phyloP scores from a whole-genome alignment of 768 basidiomycete genomes.

The Boletus subcaerulescens region DNA sequence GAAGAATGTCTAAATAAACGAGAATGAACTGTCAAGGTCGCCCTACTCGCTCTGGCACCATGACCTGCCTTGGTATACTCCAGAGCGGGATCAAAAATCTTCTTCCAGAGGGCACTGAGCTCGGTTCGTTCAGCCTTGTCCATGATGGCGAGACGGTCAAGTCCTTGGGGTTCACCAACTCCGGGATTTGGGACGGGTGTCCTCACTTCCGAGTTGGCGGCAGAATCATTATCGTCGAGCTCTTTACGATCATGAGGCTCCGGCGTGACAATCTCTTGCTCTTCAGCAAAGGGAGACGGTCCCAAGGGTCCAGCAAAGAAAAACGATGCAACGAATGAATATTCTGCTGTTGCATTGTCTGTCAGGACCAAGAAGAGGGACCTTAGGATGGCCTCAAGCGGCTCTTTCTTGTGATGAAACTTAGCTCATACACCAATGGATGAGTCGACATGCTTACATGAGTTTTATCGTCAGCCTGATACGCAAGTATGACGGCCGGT shows the following conservation, averaged over 20 bases:
- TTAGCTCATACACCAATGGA: slow-evolving; percentile 10
- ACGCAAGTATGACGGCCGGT: slow-evolving; percentile 75
- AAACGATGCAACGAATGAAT: slow-evolving; percentile 82
- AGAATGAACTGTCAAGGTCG: neutral
- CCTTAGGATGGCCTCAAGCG: slow-evolving; percentile 79
- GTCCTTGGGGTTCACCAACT: slow-evolving; percentile 24
- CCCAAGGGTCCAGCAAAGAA: slow-evolving; percentile 47
- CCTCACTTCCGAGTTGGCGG: slow-evolving; percentile 51
- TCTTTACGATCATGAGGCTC: slow-evolving; percentile 43
- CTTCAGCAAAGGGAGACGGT: slow-evolving; percentile 31
- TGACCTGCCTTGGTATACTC: slow-evolving; percentile 73
- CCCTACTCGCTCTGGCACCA: neutral
- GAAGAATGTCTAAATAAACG: slow-evolving; percentile 56
- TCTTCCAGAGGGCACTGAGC: slow-evolving; percentile 79
- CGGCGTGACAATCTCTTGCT: slow-evolving; percentile 30
- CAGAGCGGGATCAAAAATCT: slow-evolving; percentile 86
- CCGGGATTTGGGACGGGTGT: slow-evolving; percentile 27
- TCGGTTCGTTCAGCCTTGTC: slow-evolving; percentile 60
- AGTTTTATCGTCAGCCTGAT: slow-evolving; percentile 84
- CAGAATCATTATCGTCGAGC: slow-evolving; percentile 41
- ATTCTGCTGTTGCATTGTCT: slow-evolving; percentile 94
- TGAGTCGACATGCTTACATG: slow-evolving; percentile 60
- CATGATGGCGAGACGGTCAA: slow-evolving; percentile 32
- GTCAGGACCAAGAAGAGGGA: slow-evolving; percentile 87
- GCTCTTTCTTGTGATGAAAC: slow-evolving; percentile 58